Percentiles rank a stretch among this genome's conserved stretches.
Evolutionary conservation across 805 yeast genomes (phyloP).

Genomic region (Pichia pseudocactophila): DNA sequence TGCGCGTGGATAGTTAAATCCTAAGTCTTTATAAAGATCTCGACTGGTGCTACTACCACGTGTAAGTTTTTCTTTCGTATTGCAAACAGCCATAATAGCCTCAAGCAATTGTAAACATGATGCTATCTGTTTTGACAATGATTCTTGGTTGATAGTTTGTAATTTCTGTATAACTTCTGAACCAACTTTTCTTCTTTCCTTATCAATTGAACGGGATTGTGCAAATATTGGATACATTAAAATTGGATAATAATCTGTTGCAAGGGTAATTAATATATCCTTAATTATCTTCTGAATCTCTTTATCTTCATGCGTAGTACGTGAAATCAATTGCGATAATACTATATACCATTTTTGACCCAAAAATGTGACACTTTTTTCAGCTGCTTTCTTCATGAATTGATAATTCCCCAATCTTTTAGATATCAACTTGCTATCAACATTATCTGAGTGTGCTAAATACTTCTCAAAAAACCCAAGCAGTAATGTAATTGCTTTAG

Average conservation of each 20-base stretch:
- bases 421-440: conserved; percentile 1
- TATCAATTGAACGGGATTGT: conserved; percentile 49
- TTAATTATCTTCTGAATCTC: conserved; percentile 48
- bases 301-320: conserved; percentile 57
- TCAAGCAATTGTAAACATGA: conserved; percentile 31
- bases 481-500: conserved; percentile 89
- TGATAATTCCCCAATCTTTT: conserved; percentile 5
- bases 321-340: conserved; percentile 74
- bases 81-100: conserved; percentile 36
- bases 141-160: conserved; percentile 12
- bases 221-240: conserved; percentile 80
- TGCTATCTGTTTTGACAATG: conserved; percentile 17
- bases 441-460: neutral
- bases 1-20: conserved; percentile 25
- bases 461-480: conserved; percentile 54
- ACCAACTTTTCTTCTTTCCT: conserved; percentile 39
- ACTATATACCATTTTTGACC: conserved; percentile 68
- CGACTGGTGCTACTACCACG: conserved; percentile 4
- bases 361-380: conserved; percentile 20
- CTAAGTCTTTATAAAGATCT: conserved; percentile 32
- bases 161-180: conserved; percentile 33
- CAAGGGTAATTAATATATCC: conserved; percentile 48
- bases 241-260: conserved; percentile 65
- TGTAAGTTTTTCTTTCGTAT: conserved; percentile 8
- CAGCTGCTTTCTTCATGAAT: conserved; percentile 5